phyloP scores from a whole-genome alignment of 2,329 filamentous ascomycete species.

The Dothideomycetes sp. region DNA sequence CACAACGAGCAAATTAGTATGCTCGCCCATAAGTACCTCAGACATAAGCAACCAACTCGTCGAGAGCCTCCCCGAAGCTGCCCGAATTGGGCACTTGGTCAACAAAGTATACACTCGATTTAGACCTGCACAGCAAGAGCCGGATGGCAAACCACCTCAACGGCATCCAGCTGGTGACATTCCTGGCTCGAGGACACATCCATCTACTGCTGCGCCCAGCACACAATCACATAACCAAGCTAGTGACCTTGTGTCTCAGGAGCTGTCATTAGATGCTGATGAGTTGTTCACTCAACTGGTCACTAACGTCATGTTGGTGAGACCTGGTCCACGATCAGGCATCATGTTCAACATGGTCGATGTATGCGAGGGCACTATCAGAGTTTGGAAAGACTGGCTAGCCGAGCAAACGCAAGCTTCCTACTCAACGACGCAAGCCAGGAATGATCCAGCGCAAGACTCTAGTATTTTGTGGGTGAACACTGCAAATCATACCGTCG shows the following conservation, averaged over 20 bases:
- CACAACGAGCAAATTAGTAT: constrained; percentile 60
- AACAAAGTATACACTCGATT: constrained; percentile 59
- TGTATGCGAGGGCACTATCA: constrained; percentile 57
- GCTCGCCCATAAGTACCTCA: constrained; percentile 57
- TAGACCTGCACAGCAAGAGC: constrained; percentile 51
- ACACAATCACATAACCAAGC: constrained; percentile 3
- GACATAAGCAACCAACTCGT: constrained; percentile 38
- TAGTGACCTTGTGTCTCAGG: constrained; percentile 33
- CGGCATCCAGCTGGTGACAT: constrained; percentile 40
- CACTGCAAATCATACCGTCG: constrained; percentile 48
- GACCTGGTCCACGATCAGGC: constrained; percentile 51
- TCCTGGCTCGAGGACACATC: constrained; percentile 36
- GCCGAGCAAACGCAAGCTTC: constrained; percentile 29
- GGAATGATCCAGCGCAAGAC: constrained; percentile 21
- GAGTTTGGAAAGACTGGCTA: constrained; percentile 67
- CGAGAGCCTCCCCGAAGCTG: constrained; percentile 26
- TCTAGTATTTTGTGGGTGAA: constrained; percentile 60
- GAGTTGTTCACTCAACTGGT: constrained; percentile 70
- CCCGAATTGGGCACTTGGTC: constrained; percentile 43
- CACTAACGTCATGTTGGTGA: constrained; percentile 58
- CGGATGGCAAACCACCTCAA: constrained; percentile 34
- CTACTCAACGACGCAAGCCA: constrained; percentile 10
- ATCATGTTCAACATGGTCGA: constrained; percentile 57
- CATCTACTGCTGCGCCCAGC: constrained; percentile 16
- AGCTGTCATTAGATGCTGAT: constrained; percentile 48